Base-by-base conservation (phyloP, 495 filamentous ascomycete species). In the Penicillium cataractarum region DNA sequence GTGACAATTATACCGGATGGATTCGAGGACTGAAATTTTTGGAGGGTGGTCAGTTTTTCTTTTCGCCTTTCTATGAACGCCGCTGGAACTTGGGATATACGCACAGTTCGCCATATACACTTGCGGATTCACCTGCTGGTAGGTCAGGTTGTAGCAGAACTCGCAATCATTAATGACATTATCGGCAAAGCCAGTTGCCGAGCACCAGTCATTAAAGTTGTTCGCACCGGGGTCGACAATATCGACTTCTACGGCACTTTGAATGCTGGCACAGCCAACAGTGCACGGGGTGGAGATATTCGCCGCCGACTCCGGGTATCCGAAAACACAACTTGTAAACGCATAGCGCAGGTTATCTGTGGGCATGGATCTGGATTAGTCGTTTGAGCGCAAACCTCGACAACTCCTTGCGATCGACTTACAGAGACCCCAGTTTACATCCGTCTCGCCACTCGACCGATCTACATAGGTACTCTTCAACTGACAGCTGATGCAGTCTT, bases 351-450 rank as follows among this genome's bases (percentile, higher is more conserved):
- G 72, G 51, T 85, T 85, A 61, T 76, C 82, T 85, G 58, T 13
- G 49, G n/a, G n/a, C n/a, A 33, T 37, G 19, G n/a, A 48, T 0
- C 29, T 31, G 2, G 26, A 33, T 62, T 61, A 68, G 61, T 27
- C 27, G 24, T 40, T 27, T 22, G 35, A 27, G 29, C n/a, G n/a
- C 55, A 31, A 51, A 29, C 21, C 17, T 29, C 48, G 6, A 22
- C 12, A 37, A 24, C 10, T 44, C 2, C 26, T 26, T 24, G 44
- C 32, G 13, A 57, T 31, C 50, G 26, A 73, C 84, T 70, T 78
- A 87, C 84, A 89, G 21, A 90, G 73, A 22, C 74, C 86, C 84
- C 84, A 89, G 66, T 82, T 75, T 0, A 86, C 70, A 67, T 90
- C 87, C 5, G 80, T 80, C 69, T 86, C 79, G 15, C 78, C 78